Evolutionary conservation across 352 stramenopile species (phyloP).

Genomic region (Globisporangium sylvaticum): DNA sequence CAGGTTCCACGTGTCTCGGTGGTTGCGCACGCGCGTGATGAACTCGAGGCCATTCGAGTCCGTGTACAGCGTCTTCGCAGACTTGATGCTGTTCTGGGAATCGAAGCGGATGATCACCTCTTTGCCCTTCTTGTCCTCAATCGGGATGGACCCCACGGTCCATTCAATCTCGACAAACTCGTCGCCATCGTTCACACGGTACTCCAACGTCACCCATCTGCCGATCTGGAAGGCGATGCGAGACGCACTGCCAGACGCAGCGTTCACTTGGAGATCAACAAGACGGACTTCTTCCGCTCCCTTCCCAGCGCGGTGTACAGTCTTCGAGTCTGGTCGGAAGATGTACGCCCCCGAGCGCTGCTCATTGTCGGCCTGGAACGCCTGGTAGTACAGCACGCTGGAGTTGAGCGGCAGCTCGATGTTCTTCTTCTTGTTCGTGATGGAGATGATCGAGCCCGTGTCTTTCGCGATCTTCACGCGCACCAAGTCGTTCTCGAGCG

Average conservation of each 20-base stretch:
- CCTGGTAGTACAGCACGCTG: slow-evolving; percentile 62
- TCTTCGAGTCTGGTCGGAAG: slow-evolving; percentile 90
- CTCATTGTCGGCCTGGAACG: slow-evolving; percentile 37
- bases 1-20: slow-evolving; percentile 88
- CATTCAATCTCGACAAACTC: slow-evolving; percentile 94
- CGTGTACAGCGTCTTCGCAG: slow-evolving; percentile 77
- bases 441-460: slow-evolving; percentile 49
- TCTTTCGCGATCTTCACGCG: slow-evolving; percentile 45
- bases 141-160: slow-evolving; percentile 78
- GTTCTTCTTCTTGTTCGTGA: slow-evolving; percentile 73
- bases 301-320: slow-evolving; percentile 39
- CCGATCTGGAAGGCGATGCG: slow-evolving; percentile 78
- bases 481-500: slow-evolving; percentile 62
- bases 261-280: slow-evolving; percentile 37
- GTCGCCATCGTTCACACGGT: slow-evolving; percentile 80
- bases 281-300: slow-evolving; percentile 26
- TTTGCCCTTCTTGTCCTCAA: slow-evolving; percentile 87
- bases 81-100: slow-evolving; percentile 51
- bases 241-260: slow-evolving; percentile 22
- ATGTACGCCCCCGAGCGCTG: slow-evolving; percentile 96
- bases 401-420: slow-evolving; percentile 48
- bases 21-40: slow-evolving; percentile 84
- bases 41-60: slow-evolving; percentile 97
- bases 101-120: slow-evolving; percentile 94
- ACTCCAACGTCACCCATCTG: slow-evolving; percentile 89